Base-by-base conservation (phyloP, 2,329 filamentous ascomycete species). In the Clonostachys byssicola region DNA sequence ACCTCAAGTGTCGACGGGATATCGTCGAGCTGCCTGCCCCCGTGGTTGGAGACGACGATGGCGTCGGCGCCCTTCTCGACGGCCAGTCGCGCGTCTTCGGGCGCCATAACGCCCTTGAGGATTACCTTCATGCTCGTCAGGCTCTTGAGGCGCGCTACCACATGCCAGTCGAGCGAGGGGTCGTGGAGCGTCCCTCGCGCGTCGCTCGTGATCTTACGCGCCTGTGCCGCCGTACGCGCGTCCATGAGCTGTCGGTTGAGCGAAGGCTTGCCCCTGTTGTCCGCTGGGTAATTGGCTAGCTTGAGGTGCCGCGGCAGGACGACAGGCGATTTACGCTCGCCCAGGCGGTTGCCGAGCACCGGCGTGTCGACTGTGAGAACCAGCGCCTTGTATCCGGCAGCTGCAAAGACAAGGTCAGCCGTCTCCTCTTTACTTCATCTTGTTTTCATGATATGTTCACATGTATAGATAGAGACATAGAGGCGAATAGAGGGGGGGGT, bases 21-120 rank as follows among this genome's bases (percentile, higher is more conserved):
- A 2, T 57, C 54, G 49, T 65, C 60, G 10, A 67, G 56, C 43
- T 66, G 63, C 14, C 64, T 52, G n/a, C 61, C 60, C 16, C 63
- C 62, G 44, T 66, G 64, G 53, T 89, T 90, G 16, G 60, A 63
- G 14, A 66, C 54, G 34, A 61, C 54, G 16, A 66, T 61, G 9
- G 52, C 60, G 43, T 60, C 52, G 10, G 56, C 54, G 5, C 63
- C 61, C 38, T 61, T 47, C 43, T 58, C 51, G 14, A 63, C 52
- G 12, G 61, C 60, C 13, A 55, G 49, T 9, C 53, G 47, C 9
- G 58, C 62, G 47, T 66, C 61, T 17, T 61, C 61, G 12, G 59
- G 59, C 9, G 55, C 60, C 48, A 59, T 54, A 18, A 65, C 59
- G 12, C 52, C 60, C 47, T 63, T 63, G 10, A 60, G 47, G 5